These are phyloP conservation scores for Calonectria fujianensis DNA, from an alignment of 2,329 filamentous ascomycete species.

Conservation along the genomic window DNA sequence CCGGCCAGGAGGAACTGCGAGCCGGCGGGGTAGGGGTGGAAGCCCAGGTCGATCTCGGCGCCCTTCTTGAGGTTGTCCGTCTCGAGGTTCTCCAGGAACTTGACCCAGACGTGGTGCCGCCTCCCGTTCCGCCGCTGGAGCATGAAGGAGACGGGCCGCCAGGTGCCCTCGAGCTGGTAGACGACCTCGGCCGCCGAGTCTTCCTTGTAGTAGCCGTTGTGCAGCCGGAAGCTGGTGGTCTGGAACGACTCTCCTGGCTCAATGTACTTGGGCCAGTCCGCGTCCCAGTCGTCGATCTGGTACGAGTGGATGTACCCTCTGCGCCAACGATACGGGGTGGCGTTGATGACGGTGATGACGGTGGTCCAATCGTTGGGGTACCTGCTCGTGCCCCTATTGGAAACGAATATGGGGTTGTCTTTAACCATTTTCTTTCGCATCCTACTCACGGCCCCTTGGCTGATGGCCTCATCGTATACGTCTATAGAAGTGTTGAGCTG, in stretches of 20 bases:
- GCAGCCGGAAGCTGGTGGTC: slow-evolving; percentile 20
- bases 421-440: slow-evolving; percentile 8
- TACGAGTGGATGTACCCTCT: slow-evolving; percentile 46
- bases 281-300: slow-evolving; percentile 48
- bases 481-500: background rate
- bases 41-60: slow-evolving; percentile 45
- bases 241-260: slow-evolving; percentile 51
- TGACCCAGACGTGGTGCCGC: slow-evolving; percentile 38
- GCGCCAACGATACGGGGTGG: slow-evolving; percentile 58
- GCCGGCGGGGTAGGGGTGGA: slow-evolving; percentile 43
- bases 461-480: background rate
- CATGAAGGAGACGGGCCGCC: slow-evolving; percentile 54
- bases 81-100: slow-evolving; percentile 52
- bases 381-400: background rate
- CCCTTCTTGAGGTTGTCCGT: slow-evolving; percentile 45
- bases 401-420: background rate
- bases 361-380: slow-evolving; percentile 15
- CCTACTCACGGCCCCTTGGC: background rate
- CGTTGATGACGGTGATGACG: slow-evolving; percentile 56
- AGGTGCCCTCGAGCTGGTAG: slow-evolving; percentile 56
- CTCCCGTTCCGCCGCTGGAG: slow-evolving; percentile 46
- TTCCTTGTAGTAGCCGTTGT: background rate
- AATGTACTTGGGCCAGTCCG: slow-evolving; percentile 53
- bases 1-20: slow-evolving; percentile 57
- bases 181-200: slow-evolving; percentile 56